Base-by-base conservation (phyloP, 192 early-diverging fungal genomes). In the Coemansia sp. region DNA sequence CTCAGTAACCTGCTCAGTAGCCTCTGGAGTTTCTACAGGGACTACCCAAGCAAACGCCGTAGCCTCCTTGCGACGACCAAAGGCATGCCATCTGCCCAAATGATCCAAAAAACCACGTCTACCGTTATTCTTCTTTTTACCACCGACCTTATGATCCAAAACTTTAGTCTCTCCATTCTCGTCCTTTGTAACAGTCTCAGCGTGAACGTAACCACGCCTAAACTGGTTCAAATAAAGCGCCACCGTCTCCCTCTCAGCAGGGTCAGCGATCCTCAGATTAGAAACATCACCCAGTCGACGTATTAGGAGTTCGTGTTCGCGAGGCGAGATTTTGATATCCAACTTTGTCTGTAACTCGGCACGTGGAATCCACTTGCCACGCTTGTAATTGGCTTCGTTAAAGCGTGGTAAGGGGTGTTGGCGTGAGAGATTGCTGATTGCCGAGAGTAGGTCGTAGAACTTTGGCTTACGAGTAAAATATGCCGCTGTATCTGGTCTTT, bases 401-500 rank as follows among this genome's bases (percentile, higher is more conserved):
- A 27, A 48, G 42, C 20, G 15, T 19, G 34, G 70, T 6, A 60
- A 50, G 19, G 58, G 48, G 40, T 78, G 69, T 38, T 64, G 63
- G 44, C 75, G 67, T 17, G 72, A 38, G 45, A 80, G 72, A 24
- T 75, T 70, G 71, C 92, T 90, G 20, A 95, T 62, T 2, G 85
- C 84, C 34, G 91, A 87, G 9, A 96, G 62, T n/a, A 90, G 74
- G 36, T 90, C 87, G 72, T 89, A 89, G 84, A 91, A 95, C 42
- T 82, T 78, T 46, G 89, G 89, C 80, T 93, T 94, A 0, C 90
- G 89, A 34, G 93, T 95, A 70, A 98, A 98, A 82, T 95, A 98
- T 9, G 94, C 91, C 0, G 91, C 76, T 10, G 92, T 89, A 31
- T 72, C 76, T 15, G 91, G 91, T 39, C 87, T 86, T 48, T 86